Evolutionary conservation across 2,329 filamentous ascomycete genomes (phyloP), one percentile per base, ranked within the genome.

Genomic region (Penicillium sp.): DNA sequence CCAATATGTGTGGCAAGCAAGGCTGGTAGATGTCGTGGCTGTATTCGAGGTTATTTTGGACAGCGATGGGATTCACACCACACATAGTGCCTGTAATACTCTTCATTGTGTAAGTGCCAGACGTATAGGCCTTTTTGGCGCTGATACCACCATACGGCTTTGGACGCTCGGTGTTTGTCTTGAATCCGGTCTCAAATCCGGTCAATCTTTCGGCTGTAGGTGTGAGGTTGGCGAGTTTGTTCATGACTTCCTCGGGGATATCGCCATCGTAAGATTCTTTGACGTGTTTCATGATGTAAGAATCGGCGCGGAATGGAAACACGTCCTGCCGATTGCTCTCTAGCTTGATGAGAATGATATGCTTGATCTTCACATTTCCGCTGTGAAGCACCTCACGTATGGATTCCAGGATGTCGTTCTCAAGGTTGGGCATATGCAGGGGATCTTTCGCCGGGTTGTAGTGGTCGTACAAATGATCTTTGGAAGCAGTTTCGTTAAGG

Each of bases 301-400:
- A 61, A 51, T 73, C 73, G 35, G 76, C 75, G 18, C 59, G 60
- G 30, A 78, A 58, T 0, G 76, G 76, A 34, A 78, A 78, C 1
- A 78, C 70, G 38, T 78, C 76, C 18, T 75, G 73, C 27, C 76
- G 67, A 4, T 75, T 78, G 43, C 75, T 77, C 49, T 78, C 76
- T 11, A 78, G 67, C 29, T 75, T 67, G 11, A 78, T 57, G 7
- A 77, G 54, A 7, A 78, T 57, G 14, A 78, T 60, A 43, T 78
- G 74, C 41, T 74, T 74, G 50, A 78, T 74, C 16, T 70, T 67
- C 7, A 76, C 58, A 29, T 60, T 54, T 8, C 61, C 64, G 13
- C 53, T 56, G 5, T 59, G 39, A 10, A 67, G 27, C 8, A 58
- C 53, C 8, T 53, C 53, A 3, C 48, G 47, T 4, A 62, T 38